Percentiles rank a stretch among this genome's conserved stretches.
These are phyloP conservation scores for Pseudopyrenochaeta lycopersici DNA, from an alignment of 2,329 filamentous ascomycete genomes.

Conservation along the genomic window DNA sequence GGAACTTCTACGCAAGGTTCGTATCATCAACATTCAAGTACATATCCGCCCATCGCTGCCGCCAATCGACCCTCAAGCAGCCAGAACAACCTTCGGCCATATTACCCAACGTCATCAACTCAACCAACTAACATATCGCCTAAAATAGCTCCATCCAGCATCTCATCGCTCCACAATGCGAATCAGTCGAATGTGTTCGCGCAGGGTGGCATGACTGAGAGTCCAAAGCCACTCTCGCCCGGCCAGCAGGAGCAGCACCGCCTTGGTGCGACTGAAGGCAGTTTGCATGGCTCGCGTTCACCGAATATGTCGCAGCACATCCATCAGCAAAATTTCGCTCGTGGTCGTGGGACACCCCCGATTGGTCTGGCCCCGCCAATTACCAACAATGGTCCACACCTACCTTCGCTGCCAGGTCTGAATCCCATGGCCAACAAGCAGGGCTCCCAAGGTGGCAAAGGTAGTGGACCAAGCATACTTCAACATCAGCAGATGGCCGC, in stretches of 20 bases:
- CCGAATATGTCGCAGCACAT: conserved; percentile 72
- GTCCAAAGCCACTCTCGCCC: conserved; percentile 84
- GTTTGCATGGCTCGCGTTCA: conserved; percentile 66
- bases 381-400: conserved; percentile 54
- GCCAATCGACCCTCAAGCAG: conserved; percentile 36
- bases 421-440: conserved; percentile 43
- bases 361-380: conserved; percentile 52
- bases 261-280: conserved; percentile 61
- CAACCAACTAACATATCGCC: conserved; percentile 52
- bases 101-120: conserved; percentile 47
- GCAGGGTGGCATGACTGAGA: conserved; percentile 80
- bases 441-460: conserved; percentile 42
- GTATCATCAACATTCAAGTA: conserved; percentile 74
- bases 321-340: conserved; percentile 68
- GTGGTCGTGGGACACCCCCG: conserved; percentile 66
- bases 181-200: conserved; percentile 69
- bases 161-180: conserved; percentile 48
- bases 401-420: conserved; percentile 55
- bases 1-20: conserved; percentile 63
- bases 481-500: conserved; percentile 50
- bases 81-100: conserved; percentile 42
- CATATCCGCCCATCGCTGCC: conserved; percentile 75
- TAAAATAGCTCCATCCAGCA: conserved; percentile 47
- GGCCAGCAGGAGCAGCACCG: conserved; percentile 62
- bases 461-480: conserved; percentile 50